Base-by-base conservation (phyloP, 495 filamentous ascomycete genomes). In the Penicillium coprophilum region DNA sequence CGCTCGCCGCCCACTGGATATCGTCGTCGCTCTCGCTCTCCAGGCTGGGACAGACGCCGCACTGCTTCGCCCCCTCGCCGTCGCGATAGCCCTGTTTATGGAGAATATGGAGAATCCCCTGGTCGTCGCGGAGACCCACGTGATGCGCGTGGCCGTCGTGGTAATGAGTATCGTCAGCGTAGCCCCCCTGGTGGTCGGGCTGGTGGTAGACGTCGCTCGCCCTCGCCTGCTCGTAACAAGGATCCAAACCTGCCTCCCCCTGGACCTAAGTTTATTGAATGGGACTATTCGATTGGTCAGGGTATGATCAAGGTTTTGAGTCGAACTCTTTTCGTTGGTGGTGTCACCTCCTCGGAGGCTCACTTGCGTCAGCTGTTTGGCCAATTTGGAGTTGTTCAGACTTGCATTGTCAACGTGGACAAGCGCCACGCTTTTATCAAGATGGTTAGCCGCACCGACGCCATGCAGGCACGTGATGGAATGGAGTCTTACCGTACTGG, bases 361-460 rank as follows among this genome's bases (percentile, higher is more conserved):
- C 90, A 96, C 60, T 77, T 99, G 46, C 84, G 90, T 21, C 76
- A 73, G 24, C 83, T 92, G 27, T 97, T 99, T 65, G 73, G 76
- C 62, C 83, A 82, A 21, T 96, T 85, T 65, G 94, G 94, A 45
- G 71, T 85, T 44, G 95, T 99, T 1, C 94, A 99, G 65, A 96
- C 92, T 11, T 96, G 92, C 71, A 99, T 99, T 57, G 93, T 97
- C 64, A 96, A 97, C 73, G 86, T 87, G 56, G 95, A 97, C 61
- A 97, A 96, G 73, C 88, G 94, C 21, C 95, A 97, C 73, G 94
- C 94, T 12, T 99, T 99, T 65, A 92, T 99, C 59, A 99, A 99
- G 72, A 97, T 99, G 94, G 81, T 92, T 55, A 90, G 81, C 52
- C 91, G 95, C 23, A 77, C 81, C 28, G 92, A 97, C 67, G 92